Base-by-base conservation (phyloP, 371 early-diverging fungal species). In the Umbelopsis sp. region DNA sequence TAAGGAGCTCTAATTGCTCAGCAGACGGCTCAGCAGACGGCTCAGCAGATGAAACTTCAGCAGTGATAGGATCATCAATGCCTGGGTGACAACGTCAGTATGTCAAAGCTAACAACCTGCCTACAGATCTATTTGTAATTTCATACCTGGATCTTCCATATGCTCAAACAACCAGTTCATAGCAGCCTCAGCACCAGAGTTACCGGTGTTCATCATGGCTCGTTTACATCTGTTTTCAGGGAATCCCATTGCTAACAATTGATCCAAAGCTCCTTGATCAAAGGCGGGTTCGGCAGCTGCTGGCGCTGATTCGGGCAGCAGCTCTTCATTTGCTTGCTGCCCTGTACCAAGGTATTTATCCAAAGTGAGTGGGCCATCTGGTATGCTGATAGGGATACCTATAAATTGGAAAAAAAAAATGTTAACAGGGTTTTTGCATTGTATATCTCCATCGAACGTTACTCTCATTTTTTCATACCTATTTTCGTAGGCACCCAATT, bases 161-260 rank as follows among this genome's bases (percentile, higher is more conserved):
- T 97, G 95, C 73, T 94, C 95, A 81, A 97, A 91, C 38, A 97
- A 72, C 96, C 97, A 97, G 70, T 89, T 88, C 94, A 96, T 94
- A 1, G 98, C 99, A 1, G 83, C 80, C 44, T 98, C 98, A 0
- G 92, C 86, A 4, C 92, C 94, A 63, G 81, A 78, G 74, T 95
- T 92, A 9, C 93, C 94, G 5, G 96, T 95, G 37, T 84, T 85
- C 29, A 89, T 50, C 38, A 98, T 73, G 0, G 97, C 97, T 64
- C 92, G 91, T 65, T 87, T 86, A 72, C 94, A 92, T 45, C 96
- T 86, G 63, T 84, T 84, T 70, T 92, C 89, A 4, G 96, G 89
- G 78, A 99, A 96, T 4, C 99, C 99, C 96, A 97, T 96, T 29
- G 81, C 78, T 78, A 92, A 77, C 44, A 99, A 76, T 69, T 94